These are phyloP conservation scores for Mrakia frigida DNA, from an alignment of 768 basidiomycete genomes.

Conservation along the genomic window DNA sequence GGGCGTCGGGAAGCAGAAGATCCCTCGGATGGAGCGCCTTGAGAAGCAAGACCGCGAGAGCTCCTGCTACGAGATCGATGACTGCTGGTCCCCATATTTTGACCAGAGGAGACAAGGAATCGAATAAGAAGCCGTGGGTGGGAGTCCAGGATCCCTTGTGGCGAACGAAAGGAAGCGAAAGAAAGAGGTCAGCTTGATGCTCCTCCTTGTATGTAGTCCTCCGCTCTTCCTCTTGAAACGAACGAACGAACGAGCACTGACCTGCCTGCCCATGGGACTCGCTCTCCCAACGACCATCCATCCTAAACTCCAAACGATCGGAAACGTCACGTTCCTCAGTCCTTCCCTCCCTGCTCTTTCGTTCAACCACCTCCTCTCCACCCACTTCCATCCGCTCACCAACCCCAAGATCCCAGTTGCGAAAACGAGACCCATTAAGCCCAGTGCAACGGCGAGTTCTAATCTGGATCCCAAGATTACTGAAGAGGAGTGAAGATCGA, in stretches of 20 bases:
- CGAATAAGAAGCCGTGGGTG: slow-evolving; percentile 15
- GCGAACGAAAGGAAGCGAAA: neutral
- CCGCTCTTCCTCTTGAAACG: neutral
- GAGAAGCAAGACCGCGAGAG: neutral
- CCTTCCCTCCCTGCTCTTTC: neutral
- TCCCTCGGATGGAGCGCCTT: neutral
- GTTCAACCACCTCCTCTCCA: neutral
- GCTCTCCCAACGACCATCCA: neutral
- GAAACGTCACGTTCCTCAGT: neutral
- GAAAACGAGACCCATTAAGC: neutral
- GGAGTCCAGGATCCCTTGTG: slow-evolving; percentile 20
- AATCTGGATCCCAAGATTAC: neutral
- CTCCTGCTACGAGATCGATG: slow-evolving; percentile 5
- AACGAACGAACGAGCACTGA: too few species aligned
- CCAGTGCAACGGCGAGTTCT: neutral
- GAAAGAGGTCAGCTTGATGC: neutral
- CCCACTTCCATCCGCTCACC: neutral
- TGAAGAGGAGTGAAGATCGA: neutral
- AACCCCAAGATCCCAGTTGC: neutral
- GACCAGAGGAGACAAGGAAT: neutral
- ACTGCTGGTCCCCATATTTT: neutral
- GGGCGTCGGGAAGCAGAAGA: neutral
- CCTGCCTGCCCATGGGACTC: slow-evolving; percentile 1
- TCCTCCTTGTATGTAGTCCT: neutral
- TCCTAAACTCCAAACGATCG: neutral